Base-by-base conservation (phyloP, 2,329 filamentous ascomycete species). In the Penicillium sp. region DNA sequence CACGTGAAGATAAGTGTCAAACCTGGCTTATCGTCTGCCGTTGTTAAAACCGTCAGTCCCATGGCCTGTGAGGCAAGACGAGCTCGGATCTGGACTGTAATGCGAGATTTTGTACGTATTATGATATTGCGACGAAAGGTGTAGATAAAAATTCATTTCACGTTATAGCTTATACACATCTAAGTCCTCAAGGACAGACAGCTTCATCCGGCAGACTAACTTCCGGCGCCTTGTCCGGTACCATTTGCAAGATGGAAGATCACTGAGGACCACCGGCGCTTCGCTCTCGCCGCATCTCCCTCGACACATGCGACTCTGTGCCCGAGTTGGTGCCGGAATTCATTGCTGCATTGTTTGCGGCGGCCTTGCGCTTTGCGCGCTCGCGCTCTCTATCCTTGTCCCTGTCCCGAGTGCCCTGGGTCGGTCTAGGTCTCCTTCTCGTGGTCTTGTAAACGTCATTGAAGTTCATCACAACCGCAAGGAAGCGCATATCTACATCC, bases 401-500 rank as follows among this genome's bases (percentile, higher is more conserved):
- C 45, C 58, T 69, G 35, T 66, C 68, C 13, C 61, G 65, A n/a
- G 63, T 58, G 27, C 52, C 63, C 3, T 58, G 48, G 5, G 56
- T 61, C 11, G 61, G 49, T 36, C 64, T 60, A 34, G 66, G 62
- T 49, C 78, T 72, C 70, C 83, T 83, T 66, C 84, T 80, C 60
- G 84, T 80, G 11, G 88, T 87, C 69, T 88, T 81, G 69, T 97
- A 97, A 26, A 95, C 87, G 66, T 97, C 91, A 70, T 98, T 98
- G 71, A 97, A 98, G 71, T 97, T 98, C 89, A 98, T 97, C 36
- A 93, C 88, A 40, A 97, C 90, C 35, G 89, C 93, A 56, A 98
- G 73, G 75, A 97, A 97, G 46, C 91, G 80, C 83, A 98, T 88
- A 67, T 98, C 93, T 44, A 90, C 84, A 66, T 98, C 93, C 1